phyloP scores from a whole-genome alignment of 306 rosid species.

The Lupinus albus region DNA sequence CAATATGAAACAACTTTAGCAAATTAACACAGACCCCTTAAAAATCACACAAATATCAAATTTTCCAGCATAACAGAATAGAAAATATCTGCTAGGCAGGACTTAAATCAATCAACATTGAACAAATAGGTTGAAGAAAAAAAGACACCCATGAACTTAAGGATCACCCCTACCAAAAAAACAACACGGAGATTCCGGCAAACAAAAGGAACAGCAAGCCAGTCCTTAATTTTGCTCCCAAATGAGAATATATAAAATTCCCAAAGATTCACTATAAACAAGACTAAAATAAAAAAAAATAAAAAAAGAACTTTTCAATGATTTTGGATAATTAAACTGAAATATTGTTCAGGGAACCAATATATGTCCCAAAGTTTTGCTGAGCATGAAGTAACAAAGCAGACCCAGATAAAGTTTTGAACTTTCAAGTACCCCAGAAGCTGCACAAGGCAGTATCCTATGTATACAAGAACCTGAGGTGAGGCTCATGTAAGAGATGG shows the following conservation, averaged over 20 bases:
- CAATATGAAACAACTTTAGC: constrained; percentile 34
- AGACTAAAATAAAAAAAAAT: constrained; percentile 31
- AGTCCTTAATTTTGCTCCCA: constrained; percentile 5
- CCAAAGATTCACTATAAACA: constrained; percentile 25
- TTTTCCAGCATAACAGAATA: constrained; percentile 12
- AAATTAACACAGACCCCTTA: constrained; percentile 32
- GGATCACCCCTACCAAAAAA: constrained; percentile 11
- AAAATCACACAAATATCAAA: constrained; percentile 36
- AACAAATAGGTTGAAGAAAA: constrained; percentile 21
- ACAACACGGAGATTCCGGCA: neutral
- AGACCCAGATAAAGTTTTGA: constrained; percentile 37
- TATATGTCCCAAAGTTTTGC: constrained; percentile 34
- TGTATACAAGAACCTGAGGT: constrained; percentile 31
- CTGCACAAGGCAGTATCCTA: constrained; percentile 17
- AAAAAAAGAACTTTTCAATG: constrained; percentile 21
- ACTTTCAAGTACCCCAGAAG: constrained; percentile 33
- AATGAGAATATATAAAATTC: neutral
- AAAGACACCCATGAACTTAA: constrained; percentile 14
- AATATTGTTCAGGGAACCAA: constrained; percentile 33
- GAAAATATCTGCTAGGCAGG: neutral
- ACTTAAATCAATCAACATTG: neutral
- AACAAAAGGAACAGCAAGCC: neutral
- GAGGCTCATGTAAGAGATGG: constrained; percentile 27
- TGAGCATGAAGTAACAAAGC: constrained; percentile 33
- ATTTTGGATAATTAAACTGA: constrained; percentile 5